Percentiles rank a stretch among this genome's conserved stretches.
These are phyloP conservation scores for Luzula sylvatica DNA, from an alignment of 176 grass and related monocot species.

Conservation along the genomic window DNA sequence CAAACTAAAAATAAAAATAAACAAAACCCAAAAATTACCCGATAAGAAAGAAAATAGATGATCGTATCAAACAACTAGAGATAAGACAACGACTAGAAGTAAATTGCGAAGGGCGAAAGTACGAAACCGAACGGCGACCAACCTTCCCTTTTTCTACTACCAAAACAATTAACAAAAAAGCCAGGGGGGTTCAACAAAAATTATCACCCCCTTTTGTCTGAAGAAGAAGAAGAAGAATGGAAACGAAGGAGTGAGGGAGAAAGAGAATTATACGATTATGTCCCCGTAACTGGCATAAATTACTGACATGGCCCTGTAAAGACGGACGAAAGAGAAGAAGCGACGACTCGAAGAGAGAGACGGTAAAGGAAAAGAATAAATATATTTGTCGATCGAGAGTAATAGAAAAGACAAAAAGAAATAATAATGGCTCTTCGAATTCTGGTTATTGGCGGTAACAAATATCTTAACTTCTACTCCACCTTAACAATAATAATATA, in stretches of 20 bases:
- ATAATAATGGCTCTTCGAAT: too few species aligned
- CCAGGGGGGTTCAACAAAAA: not conserved
- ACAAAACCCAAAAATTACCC: slow-evolving; percentile 1
- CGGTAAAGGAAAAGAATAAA: too few species aligned
- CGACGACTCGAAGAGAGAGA: slow-evolving; percentile 7
- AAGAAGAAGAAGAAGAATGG: not conserved
- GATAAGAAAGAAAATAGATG: slow-evolving; percentile 2
- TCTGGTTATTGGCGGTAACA: too few species aligned
- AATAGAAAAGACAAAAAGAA: too few species aligned
- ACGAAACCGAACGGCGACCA: not conserved
- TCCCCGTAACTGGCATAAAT: slow-evolving; percentile 5
- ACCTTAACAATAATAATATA: too few species aligned
- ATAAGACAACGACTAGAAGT: slow-evolving; percentile 19
- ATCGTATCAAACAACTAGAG: not conserved
- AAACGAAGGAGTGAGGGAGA: not conserved
- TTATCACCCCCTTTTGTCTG: not conserved
- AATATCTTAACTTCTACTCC: too few species aligned
- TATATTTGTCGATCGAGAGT: too few species aligned
- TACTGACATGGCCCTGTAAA: not conserved
- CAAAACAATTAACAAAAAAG: not conserved
- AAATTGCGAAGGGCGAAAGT: not conserved
- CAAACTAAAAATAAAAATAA: not conserved
- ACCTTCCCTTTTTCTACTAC: slow-evolving; percentile 5
- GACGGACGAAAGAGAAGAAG: not conserved
- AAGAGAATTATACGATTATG: not conserved